Conservation (phyloP, 139 green algal genomes). For the Chlorella sp. region DNA sequence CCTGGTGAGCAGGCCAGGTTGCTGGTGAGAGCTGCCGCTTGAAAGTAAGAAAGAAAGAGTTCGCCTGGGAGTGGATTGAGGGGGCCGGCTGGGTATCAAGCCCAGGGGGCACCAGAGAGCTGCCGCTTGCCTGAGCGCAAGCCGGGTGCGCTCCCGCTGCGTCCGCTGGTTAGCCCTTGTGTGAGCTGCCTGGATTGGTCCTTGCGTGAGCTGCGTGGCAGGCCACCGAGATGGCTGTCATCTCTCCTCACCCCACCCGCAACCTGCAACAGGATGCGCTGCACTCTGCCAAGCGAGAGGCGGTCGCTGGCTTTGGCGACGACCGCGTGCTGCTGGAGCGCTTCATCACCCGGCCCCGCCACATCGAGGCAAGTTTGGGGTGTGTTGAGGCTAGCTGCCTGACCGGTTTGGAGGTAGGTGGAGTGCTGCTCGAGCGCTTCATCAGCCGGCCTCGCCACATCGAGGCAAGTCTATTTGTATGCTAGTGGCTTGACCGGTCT, state of each 20-base stretch:
- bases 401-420: no score
- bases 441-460: not conserved
- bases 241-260: no score
- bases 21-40: not conserved
- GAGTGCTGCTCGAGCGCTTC: not conserved
- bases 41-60: no score
- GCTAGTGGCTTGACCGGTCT: not conserved
- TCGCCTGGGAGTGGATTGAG: no score
- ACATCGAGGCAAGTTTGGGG: constrained; percentile 77
- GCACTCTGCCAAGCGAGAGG: constrained; percentile 75
- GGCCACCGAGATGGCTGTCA: no score
- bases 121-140: no score
- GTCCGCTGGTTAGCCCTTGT: no score
- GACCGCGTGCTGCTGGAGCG: constrained; percentile 86
- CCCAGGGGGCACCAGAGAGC: no score
- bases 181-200: no score
- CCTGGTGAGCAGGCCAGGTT: constrained; percentile 17
- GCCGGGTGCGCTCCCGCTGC: no score
- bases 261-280: constrained; percentile 57
- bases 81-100: no score
- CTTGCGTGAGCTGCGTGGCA: no score
- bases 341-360: constrained; percentile 73
- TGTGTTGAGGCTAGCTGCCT: not conserved
- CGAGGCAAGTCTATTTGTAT: not conserved
- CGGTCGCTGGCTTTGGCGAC: constrained; percentile 74